Evolutionary conservation across 441 rosid genomes (phyloP).

Genomic region (Gossypium laxum): DNA sequence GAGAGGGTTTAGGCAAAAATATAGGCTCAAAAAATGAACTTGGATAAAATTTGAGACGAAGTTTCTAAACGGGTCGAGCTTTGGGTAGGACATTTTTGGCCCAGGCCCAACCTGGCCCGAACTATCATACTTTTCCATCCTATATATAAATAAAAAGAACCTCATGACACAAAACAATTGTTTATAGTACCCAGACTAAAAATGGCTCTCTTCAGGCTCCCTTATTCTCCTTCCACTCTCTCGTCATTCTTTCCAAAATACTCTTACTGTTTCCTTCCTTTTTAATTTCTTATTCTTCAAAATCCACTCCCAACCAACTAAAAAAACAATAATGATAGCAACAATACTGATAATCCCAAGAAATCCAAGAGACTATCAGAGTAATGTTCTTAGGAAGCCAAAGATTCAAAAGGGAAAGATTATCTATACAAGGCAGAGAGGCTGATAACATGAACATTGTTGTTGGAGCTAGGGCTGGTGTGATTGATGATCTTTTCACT

Average conservation of each 20-base stretch:
- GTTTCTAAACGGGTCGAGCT: no score
- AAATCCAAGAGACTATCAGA: constrained; percentile 41
- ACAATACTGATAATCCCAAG: constrained; percentile 13
- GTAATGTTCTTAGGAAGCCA: constrained; percentile 85
- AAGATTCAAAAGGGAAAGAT: constrained; percentile 70
- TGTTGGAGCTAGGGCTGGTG: constrained; percentile 75
- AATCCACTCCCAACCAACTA: constrained; percentile 17
- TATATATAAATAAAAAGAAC: neutral
- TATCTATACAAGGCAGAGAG: constrained; percentile 69
- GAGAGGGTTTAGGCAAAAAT: no score
- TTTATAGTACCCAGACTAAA: neutral
- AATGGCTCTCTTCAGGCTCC: constrained; percentile 24
- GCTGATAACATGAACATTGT: constrained; percentile 77
- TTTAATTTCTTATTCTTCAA: constrained; percentile 38
- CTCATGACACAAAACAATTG: neutral
- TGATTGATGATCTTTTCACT: constrained; percentile 65
- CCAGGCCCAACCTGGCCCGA: no score
- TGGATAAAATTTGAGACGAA: no score
- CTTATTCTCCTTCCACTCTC: constrained; percentile 19
- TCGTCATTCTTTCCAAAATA: constrained; percentile 20
- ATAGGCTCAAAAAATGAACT: no score
- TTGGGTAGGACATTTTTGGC: no score
- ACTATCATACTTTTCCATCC: neutral
- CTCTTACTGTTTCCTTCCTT: constrained; percentile 5
- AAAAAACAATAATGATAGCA: constrained; percentile 10